Evolutionary conservation across 2,329 filamentous ascomycete genomes (phyloP).

Genomic region (Phyllosticta citrichinensis): DNA sequence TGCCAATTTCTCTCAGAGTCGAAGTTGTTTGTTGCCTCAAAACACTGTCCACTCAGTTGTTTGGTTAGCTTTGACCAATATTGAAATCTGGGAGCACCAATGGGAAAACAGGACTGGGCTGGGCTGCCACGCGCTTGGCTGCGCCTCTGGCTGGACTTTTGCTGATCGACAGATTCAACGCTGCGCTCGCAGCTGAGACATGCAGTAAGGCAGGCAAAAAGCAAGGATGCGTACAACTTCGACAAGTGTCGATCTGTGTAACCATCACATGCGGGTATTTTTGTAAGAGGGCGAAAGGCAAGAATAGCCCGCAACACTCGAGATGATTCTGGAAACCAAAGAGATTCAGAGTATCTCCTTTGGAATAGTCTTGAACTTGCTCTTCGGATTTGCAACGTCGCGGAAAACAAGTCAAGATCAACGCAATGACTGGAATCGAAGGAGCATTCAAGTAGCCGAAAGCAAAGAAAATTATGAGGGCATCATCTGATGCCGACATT

Average conservation of each 20-base stretch:
- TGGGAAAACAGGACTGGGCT: neutral
- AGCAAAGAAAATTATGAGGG: neutral
- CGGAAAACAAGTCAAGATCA: neutral
- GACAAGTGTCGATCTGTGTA: neutral
- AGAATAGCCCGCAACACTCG: neutral
- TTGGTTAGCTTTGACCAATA: neutral
- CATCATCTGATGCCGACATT: constrained; percentile 3
- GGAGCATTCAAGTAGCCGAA: neutral
- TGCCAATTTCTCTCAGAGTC: no score
- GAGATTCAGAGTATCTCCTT: neutral
- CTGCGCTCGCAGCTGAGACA: neutral
- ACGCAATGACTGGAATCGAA: neutral
- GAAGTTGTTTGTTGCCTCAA: neutral
- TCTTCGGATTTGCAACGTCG: neutral
- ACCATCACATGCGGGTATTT: neutral
- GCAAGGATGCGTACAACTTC: neutral
- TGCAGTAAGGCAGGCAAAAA: neutral
- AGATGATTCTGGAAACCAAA: neutral
- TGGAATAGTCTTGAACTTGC: neutral
- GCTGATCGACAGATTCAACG: neutral
- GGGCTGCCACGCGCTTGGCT: neutral
- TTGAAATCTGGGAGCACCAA: neutral
- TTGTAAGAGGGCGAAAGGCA: neutral
- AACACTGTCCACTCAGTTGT: neutral
- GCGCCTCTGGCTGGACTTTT: neutral